These are phyloP conservation scores for Eutrema salsugineum DNA, from an alignment of 441 rosid genomes.

Conservation along the genomic window DNA sequence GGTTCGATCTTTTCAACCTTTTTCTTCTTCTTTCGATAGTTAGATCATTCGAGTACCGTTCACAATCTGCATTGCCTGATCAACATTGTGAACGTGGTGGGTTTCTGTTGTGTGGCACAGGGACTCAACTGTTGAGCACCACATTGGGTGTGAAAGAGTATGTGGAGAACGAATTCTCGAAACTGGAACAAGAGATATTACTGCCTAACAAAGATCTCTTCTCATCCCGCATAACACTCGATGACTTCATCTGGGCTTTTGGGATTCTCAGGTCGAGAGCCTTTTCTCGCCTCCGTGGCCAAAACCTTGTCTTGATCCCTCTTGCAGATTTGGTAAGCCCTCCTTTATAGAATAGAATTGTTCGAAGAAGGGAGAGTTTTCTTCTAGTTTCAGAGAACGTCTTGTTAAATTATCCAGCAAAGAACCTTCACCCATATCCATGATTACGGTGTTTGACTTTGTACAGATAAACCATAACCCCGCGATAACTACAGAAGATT, in stretches of 20 bases:
- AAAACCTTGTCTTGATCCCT: conserved; percentile 84
- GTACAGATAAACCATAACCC: conserved; percentile 86
- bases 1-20: conserved; percentile 41
- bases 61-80: neutral
- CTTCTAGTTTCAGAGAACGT: neutral
- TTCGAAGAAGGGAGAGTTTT: neutral
- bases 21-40: neutral
- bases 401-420: neutral
- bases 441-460: conserved; percentile 19
- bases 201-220: conserved; percentile 57
- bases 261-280: conserved; percentile 90
- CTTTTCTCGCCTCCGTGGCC: conserved; percentile 84
- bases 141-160: conserved; percentile 70
- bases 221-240: conserved; percentile 54
- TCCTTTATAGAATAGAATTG: neutral
- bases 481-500: conserved; percentile 67
- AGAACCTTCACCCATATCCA: neutral
- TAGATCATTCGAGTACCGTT: neutral
- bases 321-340: conserved; percentile 78
- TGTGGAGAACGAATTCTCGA: conserved; percentile 56
- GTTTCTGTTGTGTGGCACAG: conserved; percentile 31
- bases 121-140: conserved; percentile 76
- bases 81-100: neutral
- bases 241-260: conserved; percentile 87
- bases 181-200: conserved; percentile 64